phyloP scores from a whole-genome alignment of 2,329 filamentous ascomycete genomes.

The Ascochyta koolunga region DNA sequence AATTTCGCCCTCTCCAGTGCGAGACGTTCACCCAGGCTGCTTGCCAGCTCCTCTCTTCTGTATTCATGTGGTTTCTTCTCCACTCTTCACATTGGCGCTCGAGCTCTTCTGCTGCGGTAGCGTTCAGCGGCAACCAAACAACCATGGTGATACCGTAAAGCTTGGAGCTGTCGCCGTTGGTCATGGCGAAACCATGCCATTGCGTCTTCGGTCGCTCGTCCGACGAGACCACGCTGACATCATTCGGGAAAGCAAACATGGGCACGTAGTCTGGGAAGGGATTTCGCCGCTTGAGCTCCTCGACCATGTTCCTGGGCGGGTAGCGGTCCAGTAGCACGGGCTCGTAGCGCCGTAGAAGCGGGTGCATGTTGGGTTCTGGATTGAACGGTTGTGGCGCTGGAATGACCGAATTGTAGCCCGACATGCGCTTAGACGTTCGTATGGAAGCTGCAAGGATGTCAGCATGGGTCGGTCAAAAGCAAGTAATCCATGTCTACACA shows the following conservation, averaged over 20 bases:
- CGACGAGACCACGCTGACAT: slow-evolving; percentile 94
- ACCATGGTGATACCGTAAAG: slow-evolving; percentile 91
- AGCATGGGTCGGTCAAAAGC: slow-evolving; percentile 31
- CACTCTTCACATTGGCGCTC: slow-evolving; percentile 66
- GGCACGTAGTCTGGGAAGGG: slow-evolving; percentile 96
- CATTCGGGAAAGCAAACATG: slow-evolving; percentile 99
- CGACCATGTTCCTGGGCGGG: slow-evolving; percentile 79
- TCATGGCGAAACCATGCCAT: slow-evolving; percentile 99
- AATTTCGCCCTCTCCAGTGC: slow-evolving; percentile 87
- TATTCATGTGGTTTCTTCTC: slow-evolving; percentile 74
- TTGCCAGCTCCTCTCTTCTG: slow-evolving; percentile 91
- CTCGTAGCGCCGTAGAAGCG: slow-evolving; percentile 90
- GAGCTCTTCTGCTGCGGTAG: slow-evolving; percentile 80
- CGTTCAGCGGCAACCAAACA: slow-evolving; percentile 87
- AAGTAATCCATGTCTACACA: slow-evolving; percentile 25
- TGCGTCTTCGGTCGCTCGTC: slow-evolving; percentile 94
- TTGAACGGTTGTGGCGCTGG: slow-evolving; percentile 90
- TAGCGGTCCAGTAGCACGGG: slow-evolving; percentile 96
- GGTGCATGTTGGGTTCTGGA: slow-evolving; percentile 91
- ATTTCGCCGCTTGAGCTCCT: slow-evolving; percentile 79
- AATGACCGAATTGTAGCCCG: slow-evolving; percentile 98
- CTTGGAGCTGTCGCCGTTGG: slow-evolving; percentile 86
- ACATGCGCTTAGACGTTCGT: slow-evolving; percentile 85
- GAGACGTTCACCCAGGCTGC: slow-evolving; percentile 86
- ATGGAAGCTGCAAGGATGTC: slow-evolving; percentile 60